A percentile compares a stretch with the other conserved stretches of the same genome.
These are phyloP conservation scores for Skeletonema tropicum DNA, from an alignment of 108 stramenopile species.

Conservation along the genomic window DNA sequence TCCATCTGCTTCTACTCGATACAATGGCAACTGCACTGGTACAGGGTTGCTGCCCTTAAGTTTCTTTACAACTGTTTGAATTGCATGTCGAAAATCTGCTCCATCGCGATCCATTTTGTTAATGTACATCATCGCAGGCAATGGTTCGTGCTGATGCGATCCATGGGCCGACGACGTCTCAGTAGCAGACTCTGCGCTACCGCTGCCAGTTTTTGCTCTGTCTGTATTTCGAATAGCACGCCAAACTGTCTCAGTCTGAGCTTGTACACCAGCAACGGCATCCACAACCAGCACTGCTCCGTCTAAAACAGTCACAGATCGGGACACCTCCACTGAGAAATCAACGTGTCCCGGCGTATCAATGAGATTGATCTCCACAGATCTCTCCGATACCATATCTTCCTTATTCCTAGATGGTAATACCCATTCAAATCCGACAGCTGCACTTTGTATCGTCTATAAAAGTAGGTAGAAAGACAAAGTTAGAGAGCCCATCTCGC, in stretches of 20 bases:
- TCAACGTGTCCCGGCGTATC: slow-evolving; percentile 99
- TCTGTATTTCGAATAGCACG: slow-evolving; percentile 68
- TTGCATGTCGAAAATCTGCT: slow-evolving; percentile 83
- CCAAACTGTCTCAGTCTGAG: slow-evolving; percentile 99
- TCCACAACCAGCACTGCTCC: slow-evolving; percentile 97
- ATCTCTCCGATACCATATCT: slow-evolving; percentile 35
- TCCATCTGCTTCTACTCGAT: slow-evolving; percentile 45
- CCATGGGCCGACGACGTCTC: slow-evolving; percentile 23
- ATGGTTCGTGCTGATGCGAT: slow-evolving; percentile 71
- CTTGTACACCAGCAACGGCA: slow-evolving; percentile 97
- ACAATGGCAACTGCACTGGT: slow-evolving; percentile 75
- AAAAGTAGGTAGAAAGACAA: too few relatives aligned
- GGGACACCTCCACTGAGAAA: slow-evolving; percentile 97
- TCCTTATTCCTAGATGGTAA: slow-evolving; percentile 61
- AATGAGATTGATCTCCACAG: slow-evolving; percentile 78
- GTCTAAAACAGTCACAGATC: slow-evolving; percentile 96
- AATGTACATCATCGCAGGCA: slow-evolving; percentile 91
- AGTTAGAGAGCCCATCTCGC: too few relatives aligned
- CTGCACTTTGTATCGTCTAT: slow-evolving; percentile 95
- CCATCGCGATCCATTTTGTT: slow-evolving; percentile 99
- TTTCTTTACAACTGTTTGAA: slow-evolving; percentile 76
- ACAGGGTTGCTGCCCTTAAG: slow-evolving; percentile 80
- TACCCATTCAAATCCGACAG: slow-evolving; percentile 93
- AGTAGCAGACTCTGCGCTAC: not conserved
- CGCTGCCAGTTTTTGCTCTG: not conserved